Conservation (phyloP, 306 rosid genomes). For the Hippophae rhamnoides region DNA sequence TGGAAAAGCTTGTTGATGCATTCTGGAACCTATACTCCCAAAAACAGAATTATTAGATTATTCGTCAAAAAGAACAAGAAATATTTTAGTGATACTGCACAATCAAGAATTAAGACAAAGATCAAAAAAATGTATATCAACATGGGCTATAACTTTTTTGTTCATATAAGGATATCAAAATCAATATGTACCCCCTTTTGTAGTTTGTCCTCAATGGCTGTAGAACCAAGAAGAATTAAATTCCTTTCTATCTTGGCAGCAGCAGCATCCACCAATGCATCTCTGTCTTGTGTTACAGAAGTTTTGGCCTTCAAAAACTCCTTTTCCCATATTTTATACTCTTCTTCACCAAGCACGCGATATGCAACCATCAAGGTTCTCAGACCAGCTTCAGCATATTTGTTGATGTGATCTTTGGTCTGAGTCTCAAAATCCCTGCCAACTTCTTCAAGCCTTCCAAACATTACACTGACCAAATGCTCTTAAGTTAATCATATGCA, state of each 20-base stretch:
- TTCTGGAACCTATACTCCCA: slow-evolving; percentile 66
- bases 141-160: slow-evolving; percentile 2
- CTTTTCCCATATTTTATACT: slow-evolving; percentile 48
- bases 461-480: slow-evolving; percentile 51
- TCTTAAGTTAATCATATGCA: slow-evolving; percentile 19
- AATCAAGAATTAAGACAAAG: neutral
- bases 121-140: neutral
- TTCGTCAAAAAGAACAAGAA: too few relatives aligned
- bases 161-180: slow-evolving; percentile 5
- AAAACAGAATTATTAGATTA: slow-evolving; percentile 9
- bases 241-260: slow-evolving; percentile 63
- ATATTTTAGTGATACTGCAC: neutral
- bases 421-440: slow-evolving; percentile 63
- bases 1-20: slow-evolving; percentile 59
- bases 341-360: slow-evolving; percentile 57
- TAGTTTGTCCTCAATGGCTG: slow-evolving; percentile 83
- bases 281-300: slow-evolving; percentile 44
- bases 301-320: slow-evolving; percentile 54
- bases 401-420: slow-evolving; percentile 57
- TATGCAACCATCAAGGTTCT: slow-evolving; percentile 64
- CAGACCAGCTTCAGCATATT: slow-evolving; percentile 77
- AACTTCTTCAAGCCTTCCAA: slow-evolving; percentile 54
- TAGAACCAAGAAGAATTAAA: slow-evolving; percentile 72
- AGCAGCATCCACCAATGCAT: slow-evolving; percentile 41
- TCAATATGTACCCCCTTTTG: slow-evolving; percentile 61